These are phyloP conservation scores for Oryza punctata DNA, from an alignment of 176 grass and related monocot genomes.

Conservation along the genomic window DNA sequence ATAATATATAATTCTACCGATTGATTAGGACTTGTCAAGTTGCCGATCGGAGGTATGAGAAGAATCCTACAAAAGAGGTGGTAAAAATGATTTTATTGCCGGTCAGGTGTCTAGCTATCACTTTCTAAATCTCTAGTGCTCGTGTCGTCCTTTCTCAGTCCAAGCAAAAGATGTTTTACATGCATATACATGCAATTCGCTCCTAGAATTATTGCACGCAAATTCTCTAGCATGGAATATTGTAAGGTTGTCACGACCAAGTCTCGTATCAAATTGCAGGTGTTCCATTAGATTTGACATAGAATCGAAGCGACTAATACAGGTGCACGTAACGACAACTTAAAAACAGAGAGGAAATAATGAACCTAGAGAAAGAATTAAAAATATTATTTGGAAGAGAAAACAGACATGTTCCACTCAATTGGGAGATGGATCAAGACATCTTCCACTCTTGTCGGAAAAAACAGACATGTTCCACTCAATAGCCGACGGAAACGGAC, in stretches of 20 bases:
- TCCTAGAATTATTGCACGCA: not conserved
- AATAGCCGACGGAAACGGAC: too few species aligned
- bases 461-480: too few species aligned
- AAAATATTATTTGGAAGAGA: not conserved
- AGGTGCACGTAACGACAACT: not conserved
- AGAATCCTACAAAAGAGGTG: not conserved
- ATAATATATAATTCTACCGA: too few species aligned
- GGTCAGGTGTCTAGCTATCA: not conserved
- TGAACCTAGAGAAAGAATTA: not conserved
- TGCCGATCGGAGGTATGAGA: not conserved
- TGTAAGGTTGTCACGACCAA: not conserved
- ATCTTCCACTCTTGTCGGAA: not conserved
- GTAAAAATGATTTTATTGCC: not conserved
- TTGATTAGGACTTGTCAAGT: not conserved
- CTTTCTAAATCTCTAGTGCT: not conserved
- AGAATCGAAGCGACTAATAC: not conserved
- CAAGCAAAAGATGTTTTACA: not conserved
- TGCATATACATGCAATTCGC: not conserved
- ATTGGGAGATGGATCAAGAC: not conserved
- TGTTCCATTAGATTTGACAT: not conserved
- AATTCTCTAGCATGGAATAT: not conserved
- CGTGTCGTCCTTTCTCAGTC: not conserved
- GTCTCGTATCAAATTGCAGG: not conserved
- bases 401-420: too few species aligned
- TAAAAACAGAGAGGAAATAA: not conserved